Evolutionary conservation across 163 green algal genomes (phyloP).

Genomic region (Chlamydomonas reinhardtii): DNA sequence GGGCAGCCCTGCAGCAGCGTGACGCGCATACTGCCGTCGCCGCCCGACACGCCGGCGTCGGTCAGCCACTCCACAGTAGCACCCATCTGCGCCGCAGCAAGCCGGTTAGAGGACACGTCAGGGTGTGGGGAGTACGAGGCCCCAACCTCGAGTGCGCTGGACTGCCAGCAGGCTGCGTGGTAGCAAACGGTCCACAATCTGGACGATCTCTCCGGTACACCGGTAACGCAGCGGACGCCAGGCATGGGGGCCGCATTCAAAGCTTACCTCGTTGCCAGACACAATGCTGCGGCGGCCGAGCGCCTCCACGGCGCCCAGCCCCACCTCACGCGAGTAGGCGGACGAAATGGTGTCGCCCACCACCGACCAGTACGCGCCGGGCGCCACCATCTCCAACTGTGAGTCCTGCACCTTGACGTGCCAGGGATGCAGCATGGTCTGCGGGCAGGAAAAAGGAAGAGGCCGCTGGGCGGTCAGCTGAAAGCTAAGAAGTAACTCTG

Average conservation of each 20-base stretch:
- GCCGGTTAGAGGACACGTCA: no score
- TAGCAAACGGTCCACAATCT: no score
- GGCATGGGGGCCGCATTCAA: no score
- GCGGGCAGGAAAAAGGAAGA: no score
- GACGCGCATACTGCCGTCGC: neutral
- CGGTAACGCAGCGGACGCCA: no score
- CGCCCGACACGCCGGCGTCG: neutral
- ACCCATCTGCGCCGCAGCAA: neutral
- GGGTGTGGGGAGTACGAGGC: no score
- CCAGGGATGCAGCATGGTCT: slow-evolving; percentile 28
- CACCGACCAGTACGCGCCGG: neutral
- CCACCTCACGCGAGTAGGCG: neutral
- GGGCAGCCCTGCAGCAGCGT: slow-evolving; percentile 23
- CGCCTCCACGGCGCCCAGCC: neutral
- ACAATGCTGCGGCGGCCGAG: neutral
- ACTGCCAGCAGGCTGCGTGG: no score
- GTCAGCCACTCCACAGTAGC: slow-evolving; percentile 9
- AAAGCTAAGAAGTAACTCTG: no score
- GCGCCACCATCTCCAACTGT: slow-evolving; percentile 1
- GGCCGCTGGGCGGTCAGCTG: no score
- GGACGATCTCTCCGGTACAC: no score
- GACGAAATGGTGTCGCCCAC: neutral
- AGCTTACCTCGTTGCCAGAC: neutral
- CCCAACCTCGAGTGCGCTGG: no score
- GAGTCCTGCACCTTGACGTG: neutral